A percentile compares a stretch with the other conserved stretches of the same genome.
These are phyloP conservation scores for Heimioporus retisporus DNA, from an alignment of 1,284 basidiomycete genomes.

Conservation along the genomic window DNA sequence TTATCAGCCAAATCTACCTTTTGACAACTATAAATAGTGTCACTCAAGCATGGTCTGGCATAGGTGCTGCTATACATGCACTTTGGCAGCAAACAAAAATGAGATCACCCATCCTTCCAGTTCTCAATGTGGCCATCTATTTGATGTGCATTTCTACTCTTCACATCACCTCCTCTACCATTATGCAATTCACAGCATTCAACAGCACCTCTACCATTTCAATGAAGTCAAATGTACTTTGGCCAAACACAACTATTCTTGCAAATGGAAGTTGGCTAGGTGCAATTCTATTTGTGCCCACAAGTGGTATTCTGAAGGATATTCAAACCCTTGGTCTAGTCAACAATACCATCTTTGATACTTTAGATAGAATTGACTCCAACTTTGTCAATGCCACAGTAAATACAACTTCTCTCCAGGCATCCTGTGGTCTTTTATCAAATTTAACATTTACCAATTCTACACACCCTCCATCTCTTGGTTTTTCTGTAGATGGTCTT, in stretches of 20 bases:
- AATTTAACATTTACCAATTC: conserved; percentile 1
- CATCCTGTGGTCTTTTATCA: conserved; percentile 11
- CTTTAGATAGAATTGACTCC: not conserved
- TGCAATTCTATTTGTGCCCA: not conserved
- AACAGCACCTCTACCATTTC: not conserved
- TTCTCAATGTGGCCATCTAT: conserved; percentile 16
- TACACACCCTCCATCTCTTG: not conserved
- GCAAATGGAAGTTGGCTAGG: not conserved
- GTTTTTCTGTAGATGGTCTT: not conserved
- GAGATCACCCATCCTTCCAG: conserved; percentile 2
- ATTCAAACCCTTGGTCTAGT: conserved; percentile 1
- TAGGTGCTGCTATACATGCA: conserved; percentile 5
- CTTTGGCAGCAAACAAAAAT: conserved; percentile 10
- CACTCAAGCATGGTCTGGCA: conserved; percentile 16
- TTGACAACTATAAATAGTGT: conserved; percentile 21
- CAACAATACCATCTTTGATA: conserved; percentile 5
- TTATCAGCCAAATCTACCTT: conserved; percentile 2
- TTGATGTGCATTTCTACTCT: conserved; percentile 15
- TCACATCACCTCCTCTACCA: conserved; percentile 17
- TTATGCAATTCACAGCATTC: conserved; percentile 23
- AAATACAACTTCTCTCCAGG: conserved; percentile 14
- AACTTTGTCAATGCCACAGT: conserved; percentile 6
- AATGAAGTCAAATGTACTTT: not conserved
- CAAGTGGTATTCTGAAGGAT: not conserved
- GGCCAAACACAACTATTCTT: conserved; percentile 1